Conservation (phyloP, 2,329 filamentous ascomycete species). For the Parafenestella ontariensis region DNA sequence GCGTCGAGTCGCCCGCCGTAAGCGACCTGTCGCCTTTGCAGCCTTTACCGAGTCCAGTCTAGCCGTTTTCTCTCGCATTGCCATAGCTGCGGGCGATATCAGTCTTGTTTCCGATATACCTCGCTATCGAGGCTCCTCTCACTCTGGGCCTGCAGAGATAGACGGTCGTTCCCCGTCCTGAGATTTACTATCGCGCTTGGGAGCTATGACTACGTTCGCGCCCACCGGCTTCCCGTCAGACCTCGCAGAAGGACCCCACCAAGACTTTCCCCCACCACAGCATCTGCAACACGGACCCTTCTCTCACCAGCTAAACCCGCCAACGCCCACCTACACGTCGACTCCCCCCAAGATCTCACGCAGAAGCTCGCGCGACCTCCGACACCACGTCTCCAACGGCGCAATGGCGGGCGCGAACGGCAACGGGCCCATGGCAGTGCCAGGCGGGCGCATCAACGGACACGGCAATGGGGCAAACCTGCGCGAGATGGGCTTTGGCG, state of each 20-base stretch:
- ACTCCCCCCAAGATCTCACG: conserved; percentile 33
- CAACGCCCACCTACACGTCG: conserved; percentile 22
- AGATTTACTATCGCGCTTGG: conserved; percentile 8
- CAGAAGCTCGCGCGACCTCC: conserved; percentile 41
- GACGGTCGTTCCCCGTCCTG: conserved; percentile 7
- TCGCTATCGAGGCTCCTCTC: conserved; percentile 9
- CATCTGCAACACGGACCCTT: conserved; percentile 32
- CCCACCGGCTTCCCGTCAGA: conserved; percentile 25
- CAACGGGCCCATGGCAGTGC: conserved; percentile 47
- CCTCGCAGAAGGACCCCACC: conserved; percentile 39
- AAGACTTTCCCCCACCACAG: conserved; percentile 36
- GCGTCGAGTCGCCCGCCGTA: conserved; percentile 14
- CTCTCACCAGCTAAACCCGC: conserved; percentile 35
- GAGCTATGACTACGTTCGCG: conserved; percentile 40
- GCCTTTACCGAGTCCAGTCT: conserved; percentile 27
- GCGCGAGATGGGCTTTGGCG: conserved; percentile 49
- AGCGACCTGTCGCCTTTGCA: conserved; percentile 20
- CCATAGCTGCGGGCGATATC: conserved; percentile 20
- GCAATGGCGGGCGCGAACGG: conserved; percentile 45
- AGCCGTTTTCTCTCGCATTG: conserved; percentile 17
- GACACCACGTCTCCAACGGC: conserved; percentile 36
- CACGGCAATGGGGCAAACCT: conserved; percentile 39
- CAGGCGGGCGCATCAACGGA: conserved; percentile 42
- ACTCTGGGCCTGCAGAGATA: conserved; percentile 5
- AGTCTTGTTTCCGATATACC: conserved; percentile 22